A percentile compares a stretch with the other conserved stretches of the same genome.
Evolutionary conservation across 257 asterid genomes (phyloP).

Genomic region (Catharanthus roseus): DNA sequence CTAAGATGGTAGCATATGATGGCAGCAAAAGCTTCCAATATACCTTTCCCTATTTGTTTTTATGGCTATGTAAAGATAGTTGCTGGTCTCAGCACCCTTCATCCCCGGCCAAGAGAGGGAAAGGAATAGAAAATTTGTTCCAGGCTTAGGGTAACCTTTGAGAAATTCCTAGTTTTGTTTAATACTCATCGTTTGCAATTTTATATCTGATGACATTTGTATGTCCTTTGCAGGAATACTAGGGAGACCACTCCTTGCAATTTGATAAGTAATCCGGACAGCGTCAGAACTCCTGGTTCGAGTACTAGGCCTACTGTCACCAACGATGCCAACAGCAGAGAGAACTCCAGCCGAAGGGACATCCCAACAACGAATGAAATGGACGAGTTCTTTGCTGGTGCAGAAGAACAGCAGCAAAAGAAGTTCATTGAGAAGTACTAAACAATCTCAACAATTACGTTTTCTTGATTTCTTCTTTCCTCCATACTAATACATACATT

Average conservation of each 20-base stretch:
- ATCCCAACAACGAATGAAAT: slow-evolving; percentile 24
- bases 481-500: neutral
- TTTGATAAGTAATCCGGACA: slow-evolving; percentile 21
- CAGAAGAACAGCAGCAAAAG: slow-evolving; percentile 22
- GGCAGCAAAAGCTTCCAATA: slow-evolving; percentile 17
- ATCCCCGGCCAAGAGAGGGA: neutral
- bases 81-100: neutral
- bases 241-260: slow-evolving; percentile 37
- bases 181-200: neutral
- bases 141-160: neutral
- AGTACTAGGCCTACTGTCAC: slow-evolving; percentile 19
- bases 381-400: slow-evolving; percentile 15
- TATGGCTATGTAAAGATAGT: neutral
- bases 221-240: slow-evolving; percentile 17
- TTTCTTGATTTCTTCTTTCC: neutral
- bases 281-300: slow-evolving; percentile 25
- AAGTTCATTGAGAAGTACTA: slow-evolving; percentile 28
- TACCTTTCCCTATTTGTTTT: too few species aligned
- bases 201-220: neutral
- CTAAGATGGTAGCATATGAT: slow-evolving; percentile 8
- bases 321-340: slow-evolving; percentile 11
- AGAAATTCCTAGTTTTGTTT: neutral
- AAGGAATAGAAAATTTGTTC: neutral
- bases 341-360: slow-evolving; percentile 4
- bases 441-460: neutral